Evolutionary conservation across 768 basidiomycete species (phyloP).

Genomic region (Mycena chlorophos): DNA sequence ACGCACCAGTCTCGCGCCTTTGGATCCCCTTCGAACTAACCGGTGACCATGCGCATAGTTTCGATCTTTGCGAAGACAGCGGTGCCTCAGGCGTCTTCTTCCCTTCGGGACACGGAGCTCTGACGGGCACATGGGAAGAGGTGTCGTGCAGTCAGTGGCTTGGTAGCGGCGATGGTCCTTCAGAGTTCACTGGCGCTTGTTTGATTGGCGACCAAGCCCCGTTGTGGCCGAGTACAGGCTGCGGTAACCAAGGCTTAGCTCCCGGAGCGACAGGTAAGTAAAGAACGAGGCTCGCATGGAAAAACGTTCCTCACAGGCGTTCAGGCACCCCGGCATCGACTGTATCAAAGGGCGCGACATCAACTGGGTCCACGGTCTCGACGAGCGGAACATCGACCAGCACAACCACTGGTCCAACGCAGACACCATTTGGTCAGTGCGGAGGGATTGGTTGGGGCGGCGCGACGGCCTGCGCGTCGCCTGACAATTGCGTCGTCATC

Average conservation of each 20-base stretch:
- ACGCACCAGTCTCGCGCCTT: constrained; percentile 24
- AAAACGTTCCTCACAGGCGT: neutral
- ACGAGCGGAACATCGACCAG: neutral
- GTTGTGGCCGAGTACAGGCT: constrained; percentile 53
- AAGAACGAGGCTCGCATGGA: neutral
- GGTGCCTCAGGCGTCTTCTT: constrained; percentile 55
- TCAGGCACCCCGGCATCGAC: neutral
- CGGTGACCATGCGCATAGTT: constrained; percentile 38
- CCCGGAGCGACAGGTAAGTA: constrained; percentile 16
- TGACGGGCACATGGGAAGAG: constrained; percentile 54
- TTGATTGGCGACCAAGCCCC: constrained; percentile 48
- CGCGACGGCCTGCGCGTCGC: constrained; percentile 13
- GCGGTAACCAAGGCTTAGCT: constrained; percentile 42
- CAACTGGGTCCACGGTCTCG: constrained; percentile 6
- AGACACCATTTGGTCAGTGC: constrained; percentile 17
- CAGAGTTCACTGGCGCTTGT: constrained; percentile 52
- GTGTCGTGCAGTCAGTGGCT: constrained; percentile 60
- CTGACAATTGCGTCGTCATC: constrained; percentile 3
- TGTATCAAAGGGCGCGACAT: constrained; percentile 5
- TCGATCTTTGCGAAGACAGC: constrained; percentile 62
- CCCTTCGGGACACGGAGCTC: constrained; percentile 54
- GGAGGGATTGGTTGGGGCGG: constrained; percentile 15
- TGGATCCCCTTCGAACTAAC: neutral
- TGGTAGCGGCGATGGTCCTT: constrained; percentile 50
- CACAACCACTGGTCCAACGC: neutral